These are phyloP conservation scores for Komagataella populi DNA, from an alignment of 805 yeast species.

Conservation along the genomic window DNA sequence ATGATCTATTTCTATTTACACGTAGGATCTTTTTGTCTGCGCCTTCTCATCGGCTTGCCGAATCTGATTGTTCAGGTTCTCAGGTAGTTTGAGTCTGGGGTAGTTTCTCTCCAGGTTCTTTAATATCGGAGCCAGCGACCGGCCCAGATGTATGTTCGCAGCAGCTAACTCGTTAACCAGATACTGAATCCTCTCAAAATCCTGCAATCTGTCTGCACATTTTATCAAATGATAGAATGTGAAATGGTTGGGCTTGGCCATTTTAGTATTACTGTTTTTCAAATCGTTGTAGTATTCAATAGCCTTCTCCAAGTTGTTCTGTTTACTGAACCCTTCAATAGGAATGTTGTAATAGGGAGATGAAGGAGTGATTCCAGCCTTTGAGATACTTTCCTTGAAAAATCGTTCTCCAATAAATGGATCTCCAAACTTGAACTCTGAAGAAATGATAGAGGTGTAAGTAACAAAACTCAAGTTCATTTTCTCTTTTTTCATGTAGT, in stretches of 20 bases:
- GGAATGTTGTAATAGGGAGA: slow-evolving; percentile 29
- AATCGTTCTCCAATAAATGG: slow-evolving; percentile 24
- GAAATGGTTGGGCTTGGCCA: slow-evolving; percentile 29
- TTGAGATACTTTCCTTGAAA: slow-evolving; percentile 20
- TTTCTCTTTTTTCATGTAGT: slow-evolving; percentile 21
- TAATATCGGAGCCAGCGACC: slow-evolving; percentile 23
- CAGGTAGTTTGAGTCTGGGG: neutral
- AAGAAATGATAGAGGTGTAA: slow-evolving; percentile 31
- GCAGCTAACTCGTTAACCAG: slow-evolving; percentile 24
- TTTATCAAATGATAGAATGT: slow-evolving; percentile 33
- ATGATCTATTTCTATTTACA: slow-evolving; percentile 1
- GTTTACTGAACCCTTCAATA: slow-evolving; percentile 31
- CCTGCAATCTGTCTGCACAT: slow-evolving; percentile 20
- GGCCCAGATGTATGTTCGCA: slow-evolving; percentile 18
- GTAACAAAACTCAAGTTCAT: slow-evolving; percentile 20
- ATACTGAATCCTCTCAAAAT: slow-evolving; percentile 18
- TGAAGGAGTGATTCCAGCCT: slow-evolving; percentile 18
- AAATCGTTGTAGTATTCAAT: slow-evolving; percentile 24
- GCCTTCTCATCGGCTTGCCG: neutral
- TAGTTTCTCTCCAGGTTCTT: slow-evolving; percentile 3
- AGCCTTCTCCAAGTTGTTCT: slow-evolving; percentile 24
- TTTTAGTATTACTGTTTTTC: slow-evolving; percentile 10
- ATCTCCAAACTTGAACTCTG: slow-evolving; percentile 31
- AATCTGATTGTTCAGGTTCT: neutral
- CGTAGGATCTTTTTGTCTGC: neutral